A percentile compares a stretch with the other conserved stretches of the same genome.
Conservation (phyloP, 805 yeast genomes). For the Teunomyces panamensis region DNA sequence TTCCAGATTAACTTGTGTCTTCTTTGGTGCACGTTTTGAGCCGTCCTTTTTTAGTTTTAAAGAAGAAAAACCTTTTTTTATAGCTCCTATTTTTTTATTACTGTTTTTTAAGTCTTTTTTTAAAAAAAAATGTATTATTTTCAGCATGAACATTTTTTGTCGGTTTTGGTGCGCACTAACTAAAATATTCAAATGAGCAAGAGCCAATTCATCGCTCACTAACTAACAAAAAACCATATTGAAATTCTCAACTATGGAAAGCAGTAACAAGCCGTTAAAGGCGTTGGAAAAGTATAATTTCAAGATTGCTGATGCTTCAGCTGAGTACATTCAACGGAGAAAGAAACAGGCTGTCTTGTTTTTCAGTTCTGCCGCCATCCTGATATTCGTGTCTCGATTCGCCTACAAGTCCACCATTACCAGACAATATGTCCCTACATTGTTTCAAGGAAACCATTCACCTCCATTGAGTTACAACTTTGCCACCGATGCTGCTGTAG, state of each 20-base stretch:
- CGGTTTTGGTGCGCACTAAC: neutral
- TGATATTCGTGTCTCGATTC: conserved; percentile 67
- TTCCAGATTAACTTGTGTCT: neutral
- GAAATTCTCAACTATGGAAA: neutral
- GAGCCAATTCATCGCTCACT: neutral
- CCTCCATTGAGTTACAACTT: conserved; percentile 78
- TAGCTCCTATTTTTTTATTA: conserved; percentile 3
- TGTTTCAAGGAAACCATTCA: conserved; percentile 80
- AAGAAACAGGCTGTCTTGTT: conserved; percentile 71
- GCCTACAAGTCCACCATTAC: conserved; percentile 73
- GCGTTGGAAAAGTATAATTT: conserved; percentile 8
- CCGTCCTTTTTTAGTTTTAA: too few species aligned
- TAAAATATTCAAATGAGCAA: too few species aligned
- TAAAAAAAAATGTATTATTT: neutral
- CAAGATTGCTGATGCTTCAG: conserved; percentile 34
- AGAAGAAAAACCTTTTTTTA: neutral
- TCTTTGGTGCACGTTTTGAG: neutral
- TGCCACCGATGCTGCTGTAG: conserved; percentile 79
- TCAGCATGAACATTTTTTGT: neutral
- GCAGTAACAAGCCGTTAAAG: neutral
- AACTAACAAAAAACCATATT: neutral
- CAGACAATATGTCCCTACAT: conserved; percentile 70
- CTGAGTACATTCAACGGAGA: conserved; percentile 58
- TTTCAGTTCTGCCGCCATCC: conserved; percentile 67
- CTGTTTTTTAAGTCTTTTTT: conserved; percentile 3